Conservation (phyloP, 352 stramenopile species). For the Phytophthora sp. region DNA sequence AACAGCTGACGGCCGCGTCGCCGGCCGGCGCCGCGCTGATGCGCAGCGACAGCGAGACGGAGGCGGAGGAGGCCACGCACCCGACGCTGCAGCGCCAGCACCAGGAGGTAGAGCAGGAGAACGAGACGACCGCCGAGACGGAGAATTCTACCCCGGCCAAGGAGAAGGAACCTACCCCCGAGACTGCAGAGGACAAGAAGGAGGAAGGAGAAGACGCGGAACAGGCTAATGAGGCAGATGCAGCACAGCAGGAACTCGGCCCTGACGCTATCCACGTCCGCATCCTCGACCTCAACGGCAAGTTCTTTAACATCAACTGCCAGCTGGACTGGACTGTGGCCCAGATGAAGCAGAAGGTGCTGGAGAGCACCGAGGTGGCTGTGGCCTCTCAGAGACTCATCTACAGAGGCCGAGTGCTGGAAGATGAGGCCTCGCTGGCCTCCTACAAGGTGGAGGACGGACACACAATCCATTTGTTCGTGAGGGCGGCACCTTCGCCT, state of each 20-base stretch:
- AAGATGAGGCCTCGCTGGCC: constrained; percentile 73
- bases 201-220: constrained; percentile 7
- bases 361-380: constrained; percentile 75
- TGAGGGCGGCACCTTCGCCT: constrained; percentile 63
- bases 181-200: constrained; percentile 14
- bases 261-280: constrained; percentile 62
- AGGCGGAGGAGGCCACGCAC: constrained; percentile 30
- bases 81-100: constrained; percentile 30
- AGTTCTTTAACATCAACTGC: constrained; percentile 82
- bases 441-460: constrained; percentile 92
- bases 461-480: constrained; percentile 92
- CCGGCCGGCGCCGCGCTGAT: constrained; percentile 34
- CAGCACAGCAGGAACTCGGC: constrained; percentile 19
- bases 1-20: not conserved
- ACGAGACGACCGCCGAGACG: not conserved
- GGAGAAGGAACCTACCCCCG: constrained; percentile 7
- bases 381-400: constrained; percentile 88
- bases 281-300: constrained; percentile 87
- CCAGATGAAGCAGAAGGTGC: constrained; percentile 73
- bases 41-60: constrained; percentile 32
- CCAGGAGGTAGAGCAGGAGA: constrained; percentile 14
- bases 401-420: constrained; percentile 90
- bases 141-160: constrained; percentile 20
- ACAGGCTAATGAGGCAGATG: constrained; percentile 8
- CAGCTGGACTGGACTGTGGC: constrained; percentile 68